phyloP scores from a whole-genome alignment of 164 flowering plant genomes.

The Brasenia schreberi region DNA sequence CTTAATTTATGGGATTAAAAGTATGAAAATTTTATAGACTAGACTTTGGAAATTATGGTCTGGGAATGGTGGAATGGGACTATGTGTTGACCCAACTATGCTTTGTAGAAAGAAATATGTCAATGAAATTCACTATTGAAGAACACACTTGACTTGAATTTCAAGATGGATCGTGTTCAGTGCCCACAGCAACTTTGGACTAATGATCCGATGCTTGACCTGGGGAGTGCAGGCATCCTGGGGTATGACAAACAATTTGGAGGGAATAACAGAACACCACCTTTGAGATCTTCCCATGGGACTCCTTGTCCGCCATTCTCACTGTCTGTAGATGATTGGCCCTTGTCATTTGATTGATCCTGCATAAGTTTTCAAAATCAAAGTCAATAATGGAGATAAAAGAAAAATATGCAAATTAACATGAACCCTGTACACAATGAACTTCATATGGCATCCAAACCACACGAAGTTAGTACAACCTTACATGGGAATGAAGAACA shows the following conservation, averaged over 20 bases:
- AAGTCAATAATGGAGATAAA: not conserved
- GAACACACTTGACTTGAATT: too few species aligned
- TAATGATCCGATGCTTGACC: too few species aligned
- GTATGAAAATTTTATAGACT: too few species aligned
- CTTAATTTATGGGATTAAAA: too few species aligned
- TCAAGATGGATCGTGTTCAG: too few species aligned
- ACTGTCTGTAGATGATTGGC: slow-evolving; percentile 24
- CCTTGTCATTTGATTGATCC: slow-evolving; percentile 31
- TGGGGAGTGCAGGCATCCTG: too few species aligned
- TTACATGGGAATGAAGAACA: not conserved
- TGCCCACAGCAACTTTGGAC: too few species aligned
- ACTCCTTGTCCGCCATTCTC: slow-evolving; percentile 47
- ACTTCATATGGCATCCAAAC: not conserved
- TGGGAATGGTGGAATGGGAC: too few species aligned
- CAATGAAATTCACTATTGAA: too few species aligned
- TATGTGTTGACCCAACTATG: too few species aligned
- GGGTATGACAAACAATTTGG: not conserved
- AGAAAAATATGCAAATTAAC: not conserved
- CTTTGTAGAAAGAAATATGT: too few species aligned
- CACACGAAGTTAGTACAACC: not conserved
- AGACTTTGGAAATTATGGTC: too few species aligned
- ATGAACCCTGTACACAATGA: not conserved
- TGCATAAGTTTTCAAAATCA: slow-evolving; percentile 12
- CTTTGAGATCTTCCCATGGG: slow-evolving; percentile 71
- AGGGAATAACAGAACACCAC: slow-evolving; percentile 19